Evolutionary conservation across 768 basidiomycete species (phyloP).

Genomic region (Hericium coralloides): DNA sequence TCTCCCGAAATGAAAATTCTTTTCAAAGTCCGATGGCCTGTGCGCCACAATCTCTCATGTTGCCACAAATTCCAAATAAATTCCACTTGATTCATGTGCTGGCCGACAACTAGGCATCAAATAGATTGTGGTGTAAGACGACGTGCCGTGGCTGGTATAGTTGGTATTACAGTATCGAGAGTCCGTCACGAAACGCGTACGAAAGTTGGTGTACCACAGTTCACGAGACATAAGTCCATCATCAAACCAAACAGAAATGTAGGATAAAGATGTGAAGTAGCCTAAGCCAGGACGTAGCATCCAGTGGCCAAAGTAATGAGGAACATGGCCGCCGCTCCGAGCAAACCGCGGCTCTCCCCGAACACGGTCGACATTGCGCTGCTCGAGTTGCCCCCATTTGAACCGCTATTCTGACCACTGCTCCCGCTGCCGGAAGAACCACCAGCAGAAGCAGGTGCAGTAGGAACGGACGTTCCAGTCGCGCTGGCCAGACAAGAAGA

Average conservation of each 20-base stretch:
- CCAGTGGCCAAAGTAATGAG: constrained; percentile 32
- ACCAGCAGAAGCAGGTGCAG: constrained; percentile 25
- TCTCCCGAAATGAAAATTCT: constrained; percentile 1
- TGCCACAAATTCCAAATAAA: background rate
- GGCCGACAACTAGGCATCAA: background rate
- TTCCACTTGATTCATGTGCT: background rate
- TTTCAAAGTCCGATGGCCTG: constrained; percentile 16
- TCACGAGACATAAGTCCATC: background rate
- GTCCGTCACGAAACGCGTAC: background rate
- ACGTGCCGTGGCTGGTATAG: background rate
- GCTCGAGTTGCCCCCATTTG: constrained; percentile 16
- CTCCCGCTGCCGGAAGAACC: background rate
- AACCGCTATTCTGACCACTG: constrained; percentile 20
- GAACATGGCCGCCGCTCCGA: constrained; percentile 28
- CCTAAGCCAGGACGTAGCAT: constrained; percentile 33
- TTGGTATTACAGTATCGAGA: background rate
- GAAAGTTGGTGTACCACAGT: background rate
- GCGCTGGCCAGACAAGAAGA: constrained; percentile 62
- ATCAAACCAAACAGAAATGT: background rate
- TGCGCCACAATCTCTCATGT: constrained; percentile 7
- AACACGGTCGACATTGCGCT: constrained; percentile 19
- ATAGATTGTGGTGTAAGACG: background rate
- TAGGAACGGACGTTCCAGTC: constrained; percentile 54
- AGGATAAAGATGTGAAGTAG: background rate
- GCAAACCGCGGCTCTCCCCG: constrained; percentile 25